Evolutionary conservation across 768 basidiomycete genomes (phyloP).

Genomic region (Russula griseocarnosa): DNA sequence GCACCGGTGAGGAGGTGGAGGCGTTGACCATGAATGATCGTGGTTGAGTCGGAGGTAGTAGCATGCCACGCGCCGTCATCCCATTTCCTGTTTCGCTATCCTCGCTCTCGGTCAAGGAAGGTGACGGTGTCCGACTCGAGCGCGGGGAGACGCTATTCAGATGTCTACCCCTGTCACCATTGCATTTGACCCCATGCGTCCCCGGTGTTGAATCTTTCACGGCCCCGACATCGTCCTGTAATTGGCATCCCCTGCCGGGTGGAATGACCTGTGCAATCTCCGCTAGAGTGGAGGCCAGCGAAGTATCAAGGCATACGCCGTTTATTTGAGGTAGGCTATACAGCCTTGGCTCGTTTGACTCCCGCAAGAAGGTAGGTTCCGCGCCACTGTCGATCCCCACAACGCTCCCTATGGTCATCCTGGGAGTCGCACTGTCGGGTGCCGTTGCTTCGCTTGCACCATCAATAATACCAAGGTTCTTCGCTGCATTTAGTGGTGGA

Average conservation of each 20-base stretch:
- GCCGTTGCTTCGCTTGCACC: background rate
- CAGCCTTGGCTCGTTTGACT: background rate
- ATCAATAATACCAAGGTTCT: background rate
- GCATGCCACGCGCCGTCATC: background rate
- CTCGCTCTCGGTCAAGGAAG: conserved; percentile 17
- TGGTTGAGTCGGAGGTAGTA: conserved; percentile 28
- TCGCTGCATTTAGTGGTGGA: background rate
- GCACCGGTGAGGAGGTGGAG: background rate
- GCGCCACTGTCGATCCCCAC: background rate
- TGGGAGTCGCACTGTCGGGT: background rate
- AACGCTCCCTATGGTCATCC: background rate
- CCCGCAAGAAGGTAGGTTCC: background rate
- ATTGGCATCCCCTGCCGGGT: background rate
- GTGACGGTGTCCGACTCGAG: conserved; percentile 18
- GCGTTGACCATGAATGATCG: conserved; percentile 18
- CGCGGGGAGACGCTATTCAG: conserved; percentile 9
- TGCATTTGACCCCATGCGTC: conserved; percentile 1
- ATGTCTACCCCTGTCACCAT: conserved; percentile 5
- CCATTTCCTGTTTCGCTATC: conserved; percentile 24
- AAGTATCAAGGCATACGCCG: conserved; percentile 1
- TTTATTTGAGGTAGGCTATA: conserved; percentile 2
- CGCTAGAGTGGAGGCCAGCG: background rate
- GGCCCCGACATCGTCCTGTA: background rate
- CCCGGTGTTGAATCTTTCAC: conserved; percentile 7
- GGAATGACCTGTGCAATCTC: background rate